Conservation (phyloP, 345 rosid genomes). For the Euphorbia tirucalli region DNA sequence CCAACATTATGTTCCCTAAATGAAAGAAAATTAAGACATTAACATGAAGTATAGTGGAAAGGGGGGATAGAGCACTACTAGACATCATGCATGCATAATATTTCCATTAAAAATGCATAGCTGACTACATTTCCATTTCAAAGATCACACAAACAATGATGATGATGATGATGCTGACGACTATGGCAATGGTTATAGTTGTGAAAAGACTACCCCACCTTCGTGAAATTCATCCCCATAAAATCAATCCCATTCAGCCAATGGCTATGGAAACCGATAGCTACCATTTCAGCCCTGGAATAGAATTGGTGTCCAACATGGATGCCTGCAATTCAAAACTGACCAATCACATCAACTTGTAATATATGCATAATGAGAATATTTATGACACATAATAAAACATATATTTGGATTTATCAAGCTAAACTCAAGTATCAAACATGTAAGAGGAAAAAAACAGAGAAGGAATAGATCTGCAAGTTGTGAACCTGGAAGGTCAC, state of each 20-base stretch:
- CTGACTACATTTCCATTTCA: neutral
- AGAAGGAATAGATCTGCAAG: neutral
- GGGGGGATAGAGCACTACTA: too few species aligned
- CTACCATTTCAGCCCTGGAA: constrained; percentile 95
- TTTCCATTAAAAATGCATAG: neutral
- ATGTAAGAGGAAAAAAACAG: neutral
- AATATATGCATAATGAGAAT: neutral
- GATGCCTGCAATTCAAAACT: constrained; percentile 52
- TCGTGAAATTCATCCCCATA: constrained; percentile 58
- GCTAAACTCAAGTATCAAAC: neutral
- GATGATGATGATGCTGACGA: neutral
- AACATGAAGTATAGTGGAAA: neutral
- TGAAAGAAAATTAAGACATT: neutral
- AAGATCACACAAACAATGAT: too few species aligned
- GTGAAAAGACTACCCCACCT: constrained; percentile 47
- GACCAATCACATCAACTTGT: neutral
- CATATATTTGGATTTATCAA: neutral
- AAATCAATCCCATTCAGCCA: constrained; percentile 95
- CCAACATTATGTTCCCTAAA: neutral
- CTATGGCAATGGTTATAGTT: neutral
- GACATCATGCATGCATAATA: neutral
- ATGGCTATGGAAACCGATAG: constrained; percentile 80
- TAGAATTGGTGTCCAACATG: constrained; percentile 82
- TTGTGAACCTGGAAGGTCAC: constrained; percentile 70
- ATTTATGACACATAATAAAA: neutral